Evolutionary conservation across 768 basidiomycete species (phyloP), one percentile per base, ranked within the genome.

Genomic region (Suillus ampliporus): DNA sequence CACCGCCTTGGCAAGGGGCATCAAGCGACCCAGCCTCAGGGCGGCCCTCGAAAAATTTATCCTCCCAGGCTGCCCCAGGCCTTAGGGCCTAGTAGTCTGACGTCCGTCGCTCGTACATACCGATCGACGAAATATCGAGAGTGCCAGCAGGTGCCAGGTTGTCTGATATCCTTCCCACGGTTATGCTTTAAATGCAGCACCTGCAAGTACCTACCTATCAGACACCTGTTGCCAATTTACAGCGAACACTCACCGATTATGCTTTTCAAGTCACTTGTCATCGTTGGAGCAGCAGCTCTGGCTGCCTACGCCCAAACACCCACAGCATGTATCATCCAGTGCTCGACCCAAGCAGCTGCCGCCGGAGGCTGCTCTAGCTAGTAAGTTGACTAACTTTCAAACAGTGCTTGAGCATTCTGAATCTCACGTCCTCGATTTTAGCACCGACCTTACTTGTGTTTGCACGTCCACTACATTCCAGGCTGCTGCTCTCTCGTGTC

Each of bases 401-500:
- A 34, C 10, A 51, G 11, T 3, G n/a, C 5, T 51, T 19, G 3
- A 2, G 21, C 50, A 50, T 15, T 26, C 23, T 3, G 13, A 38
- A 52, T 31, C 54, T 14, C 38, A 66, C 9, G 58, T 52, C 13
- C 9, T 9, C 21, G 11, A 13, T 52, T 35, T n/a, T 48, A 84
- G 83, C 68, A 68, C 79, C 14, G 68, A 84, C 67, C 0, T 79
- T n/a, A 0, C 61, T 0, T 84, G 83, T 57, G 65, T 80, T 23
- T 84, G 83, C 71, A 67, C 74, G 3, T 79, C 73, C 56, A 11
- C 57, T 1, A 48, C 62, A 2, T 84, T 81, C 80, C 81, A 83
- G 61, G 0, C 1, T 4, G 69, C 70, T 1, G 78, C 77, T 3
- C 9, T 1, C 0, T 1, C 34, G 7, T 84, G 83, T 66, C 71